Base-by-base conservation (phyloP, 2,329 filamentous ascomycete species). In the Aureobasidium sp. region DNA sequence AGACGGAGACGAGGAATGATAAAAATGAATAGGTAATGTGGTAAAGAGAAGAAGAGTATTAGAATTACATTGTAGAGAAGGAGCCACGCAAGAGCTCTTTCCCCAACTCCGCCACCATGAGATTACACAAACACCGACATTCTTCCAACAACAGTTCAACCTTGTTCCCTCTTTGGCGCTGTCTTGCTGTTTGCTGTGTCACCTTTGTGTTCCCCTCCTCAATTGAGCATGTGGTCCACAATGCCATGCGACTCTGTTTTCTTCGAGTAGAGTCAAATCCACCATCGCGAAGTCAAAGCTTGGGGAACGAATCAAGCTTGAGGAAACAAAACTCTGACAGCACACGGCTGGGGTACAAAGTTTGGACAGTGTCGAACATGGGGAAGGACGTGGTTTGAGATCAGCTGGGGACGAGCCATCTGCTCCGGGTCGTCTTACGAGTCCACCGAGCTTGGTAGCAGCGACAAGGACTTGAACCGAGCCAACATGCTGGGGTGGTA, bases 121-220 rank as follows among this genome's bases (percentile, higher is more conserved):
- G 6, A 43, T 27, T n/a, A 41, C 52, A 55, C 52, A 41, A 15
- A 55, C 15, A 53, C 52, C 52, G 37, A 55, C 3, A 2, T 29
- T 55, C 37, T 32, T 41, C 52, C 52, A 43, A 55, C 12, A 43
- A n/a, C 52, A 55, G 26, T 24, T 43, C 53, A 47, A 46, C 53
- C 53, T 46, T 36, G 46, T 57, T 57, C 27, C 53, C 53, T 57
- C 43, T 26, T 57, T 34, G 15, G 41, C 53, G 29, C 10, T 36
- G 27, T 20, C 10, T 13, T 46, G 39, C 24, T 24, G 12, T 32
- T 15, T 9, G 20, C 17, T 29, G 52, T 55, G 52, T 20, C 20
- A 55, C 37, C 37, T 32, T 48, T 47, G n/a, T 29, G 13, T 39
- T 17, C 37, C 37, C 52, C 37, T 43, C 37, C 8, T 32, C 39